phyloP scores from a whole-genome alignment of 2,329 filamentous ascomycete genomes.

The Diaporthe sp. region DNA sequence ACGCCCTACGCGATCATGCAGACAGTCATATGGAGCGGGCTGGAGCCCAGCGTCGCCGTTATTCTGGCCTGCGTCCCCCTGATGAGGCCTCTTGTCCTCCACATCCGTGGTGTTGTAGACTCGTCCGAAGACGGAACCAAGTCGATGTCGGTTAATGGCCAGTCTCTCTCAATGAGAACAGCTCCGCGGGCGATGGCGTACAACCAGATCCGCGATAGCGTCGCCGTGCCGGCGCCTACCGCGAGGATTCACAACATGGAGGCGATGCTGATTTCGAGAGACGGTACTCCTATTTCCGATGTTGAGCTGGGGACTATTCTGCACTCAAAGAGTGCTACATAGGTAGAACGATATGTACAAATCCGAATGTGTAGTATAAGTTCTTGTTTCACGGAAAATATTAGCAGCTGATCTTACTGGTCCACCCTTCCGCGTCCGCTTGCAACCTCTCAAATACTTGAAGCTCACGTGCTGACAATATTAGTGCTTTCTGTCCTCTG shows the following conservation, averaged over 20 bases:
- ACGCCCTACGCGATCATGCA: conserved; percentile 25
- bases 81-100: conserved; percentile 11
- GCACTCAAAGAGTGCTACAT: neutral
- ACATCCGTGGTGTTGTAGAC: neutral
- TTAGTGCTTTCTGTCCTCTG: too few relatives aligned
- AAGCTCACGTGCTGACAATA: too few relatives aligned
- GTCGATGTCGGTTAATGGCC: neutral
- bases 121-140: neutral
- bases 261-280: conserved; percentile 9
- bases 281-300: neutral
- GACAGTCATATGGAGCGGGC: conserved; percentile 19
- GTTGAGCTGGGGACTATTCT: neutral
- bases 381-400: too few relatives aligned
- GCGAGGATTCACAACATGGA: neutral
- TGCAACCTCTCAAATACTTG: too few relatives aligned
- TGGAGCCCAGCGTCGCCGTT: conserved; percentile 11
- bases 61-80: conserved; percentile 6
- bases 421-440: too few relatives aligned
- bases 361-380: neutral
- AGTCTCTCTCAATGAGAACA: conserved; percentile 2
- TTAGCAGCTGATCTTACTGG: too few relatives aligned
- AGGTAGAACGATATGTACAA: neutral
- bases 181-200: neutral
- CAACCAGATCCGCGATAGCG: conserved; percentile 15
- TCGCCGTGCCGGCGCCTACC: neutral